Percentiles rank a stretch among this genome's conserved stretches.
These are phyloP conservation scores for Colletotrichum sp. DNA, from an alignment of 2,329 filamentous ascomycete genomes.

Conservation along the genomic window DNA sequence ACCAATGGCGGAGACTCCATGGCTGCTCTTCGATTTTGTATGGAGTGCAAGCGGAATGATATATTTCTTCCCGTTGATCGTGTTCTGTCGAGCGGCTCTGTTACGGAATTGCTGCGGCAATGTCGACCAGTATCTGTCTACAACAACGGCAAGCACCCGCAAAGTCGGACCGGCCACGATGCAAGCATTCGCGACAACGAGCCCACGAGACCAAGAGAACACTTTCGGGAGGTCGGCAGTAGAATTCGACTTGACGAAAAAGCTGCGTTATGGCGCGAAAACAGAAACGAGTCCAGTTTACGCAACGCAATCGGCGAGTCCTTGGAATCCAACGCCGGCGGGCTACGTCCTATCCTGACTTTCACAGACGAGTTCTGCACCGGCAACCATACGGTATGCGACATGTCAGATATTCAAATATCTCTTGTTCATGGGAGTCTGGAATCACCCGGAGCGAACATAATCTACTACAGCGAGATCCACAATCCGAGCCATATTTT, in stretches of 20 bases:
- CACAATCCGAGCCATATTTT: conserved; percentile 21
- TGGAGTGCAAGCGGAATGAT: not conserved
- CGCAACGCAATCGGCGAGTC: not conserved
- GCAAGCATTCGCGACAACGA: not conserved
- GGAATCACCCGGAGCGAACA: conserved; percentile 24
- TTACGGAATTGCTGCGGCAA: not conserved
- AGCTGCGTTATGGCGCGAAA: not conserved
- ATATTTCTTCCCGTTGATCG: not conserved
- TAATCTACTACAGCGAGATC: conserved; percentile 25
- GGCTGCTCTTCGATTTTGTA: not conserved
- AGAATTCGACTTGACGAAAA: not conserved
- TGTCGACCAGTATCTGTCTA: not conserved
- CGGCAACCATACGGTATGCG: not conserved
- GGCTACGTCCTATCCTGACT: not conserved
- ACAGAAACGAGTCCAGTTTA: not conserved
- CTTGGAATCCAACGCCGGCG: not conserved
- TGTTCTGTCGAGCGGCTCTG: not conserved
- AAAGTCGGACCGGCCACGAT: not conserved
- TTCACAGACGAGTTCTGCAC: not conserved
- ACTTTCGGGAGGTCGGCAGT: not conserved
- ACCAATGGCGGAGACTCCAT: not conserved
- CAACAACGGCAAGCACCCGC: not conserved
- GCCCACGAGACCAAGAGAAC: not conserved
- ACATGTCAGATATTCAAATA: conserved; percentile 26
- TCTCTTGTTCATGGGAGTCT: conserved; percentile 27